Conservation (phyloP, 2,329 filamentous ascomycete species). For the Colletotrichum kahawae region DNA sequence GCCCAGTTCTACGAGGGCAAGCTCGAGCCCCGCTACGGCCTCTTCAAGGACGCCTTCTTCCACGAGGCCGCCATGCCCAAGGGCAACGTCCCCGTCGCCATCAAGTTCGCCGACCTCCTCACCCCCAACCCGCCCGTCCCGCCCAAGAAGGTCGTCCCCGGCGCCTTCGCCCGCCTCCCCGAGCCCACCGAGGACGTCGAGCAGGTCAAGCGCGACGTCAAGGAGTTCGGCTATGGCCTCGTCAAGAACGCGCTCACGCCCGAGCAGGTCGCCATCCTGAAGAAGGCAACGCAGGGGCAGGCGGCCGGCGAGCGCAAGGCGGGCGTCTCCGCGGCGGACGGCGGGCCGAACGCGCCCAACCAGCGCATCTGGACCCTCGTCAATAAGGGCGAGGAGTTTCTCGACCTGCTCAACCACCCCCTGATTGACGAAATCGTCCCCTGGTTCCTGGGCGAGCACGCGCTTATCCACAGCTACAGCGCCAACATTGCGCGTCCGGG, state of each 20-base stretch:
- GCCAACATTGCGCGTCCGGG: conserved; percentile 7
- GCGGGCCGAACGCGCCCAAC: background rate
- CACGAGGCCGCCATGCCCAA: background rate
- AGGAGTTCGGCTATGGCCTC: conserved; percentile 8
- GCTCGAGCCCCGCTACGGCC: background rate
- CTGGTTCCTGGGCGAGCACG: conserved; percentile 1
- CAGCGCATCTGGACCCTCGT: conserved; percentile 3
- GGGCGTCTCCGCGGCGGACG: background rate
- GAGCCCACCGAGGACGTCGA: conserved; percentile 1
- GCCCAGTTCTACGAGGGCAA: conserved; percentile 3
- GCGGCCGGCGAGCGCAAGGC: conserved; percentile 2
- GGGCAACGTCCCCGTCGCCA: background rate
- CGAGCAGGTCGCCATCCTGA: background rate
- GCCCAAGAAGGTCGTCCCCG: background rate
- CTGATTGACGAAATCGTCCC: conserved; percentile 5
- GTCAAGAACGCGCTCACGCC: background rate
- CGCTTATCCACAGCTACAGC: conserved; percentile 8
- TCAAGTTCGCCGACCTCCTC: background rate
- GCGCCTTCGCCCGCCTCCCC: background rate
- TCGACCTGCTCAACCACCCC: conserved; percentile 3
- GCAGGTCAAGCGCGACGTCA: conserved; percentile 1
- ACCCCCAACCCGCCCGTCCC: background rate
- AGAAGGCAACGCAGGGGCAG: background rate
- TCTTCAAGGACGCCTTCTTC: conserved; percentile 1
- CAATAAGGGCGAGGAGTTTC: conserved; percentile 8